phyloP scores from a whole-genome alignment of 176 grass and related monocot species.

The Hyparrhenia diplandra region DNA sequence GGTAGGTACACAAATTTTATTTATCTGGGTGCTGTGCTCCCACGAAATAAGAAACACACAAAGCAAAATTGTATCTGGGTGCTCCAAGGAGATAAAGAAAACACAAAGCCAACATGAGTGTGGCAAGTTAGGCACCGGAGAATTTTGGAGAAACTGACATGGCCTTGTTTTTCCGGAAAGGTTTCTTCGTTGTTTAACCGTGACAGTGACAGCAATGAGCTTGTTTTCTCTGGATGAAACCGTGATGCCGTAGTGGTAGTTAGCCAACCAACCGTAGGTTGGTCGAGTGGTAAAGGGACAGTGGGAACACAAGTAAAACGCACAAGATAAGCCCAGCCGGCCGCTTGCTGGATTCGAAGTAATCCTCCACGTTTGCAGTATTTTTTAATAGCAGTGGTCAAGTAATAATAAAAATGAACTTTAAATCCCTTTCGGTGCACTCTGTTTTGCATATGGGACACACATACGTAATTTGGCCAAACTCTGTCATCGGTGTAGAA shows the following conservation, averaged over 20 bases:
- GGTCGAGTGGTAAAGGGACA: neutral
- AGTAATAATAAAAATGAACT: neutral
- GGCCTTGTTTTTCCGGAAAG: neutral
- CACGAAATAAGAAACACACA: neutral
- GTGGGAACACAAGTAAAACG: neutral
- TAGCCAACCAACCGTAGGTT: slow-evolving; percentile 15
- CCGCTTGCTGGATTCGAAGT: neutral
- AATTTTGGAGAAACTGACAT: neutral
- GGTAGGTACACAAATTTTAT: neutral
- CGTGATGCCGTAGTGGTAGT: neutral
- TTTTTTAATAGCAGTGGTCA: neutral
- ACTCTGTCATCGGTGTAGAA: neutral
- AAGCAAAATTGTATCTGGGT: neutral
- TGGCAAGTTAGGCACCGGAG: neutral
- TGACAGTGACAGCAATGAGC: neutral
- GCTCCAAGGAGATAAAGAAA: neutral
- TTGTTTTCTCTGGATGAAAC: neutral
- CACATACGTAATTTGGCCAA: neutral
- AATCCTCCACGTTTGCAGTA: neutral
- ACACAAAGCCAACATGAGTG: neutral
- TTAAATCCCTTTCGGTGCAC: neutral
- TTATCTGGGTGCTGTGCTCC: neutral
- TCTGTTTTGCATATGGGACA: no score
- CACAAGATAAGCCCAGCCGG: neutral
- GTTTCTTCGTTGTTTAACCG: neutral